These are phyloP conservation scores for Pythium angustatum DNA, from an alignment of 352 stramenopile genomes.

Conservation along the genomic window DNA sequence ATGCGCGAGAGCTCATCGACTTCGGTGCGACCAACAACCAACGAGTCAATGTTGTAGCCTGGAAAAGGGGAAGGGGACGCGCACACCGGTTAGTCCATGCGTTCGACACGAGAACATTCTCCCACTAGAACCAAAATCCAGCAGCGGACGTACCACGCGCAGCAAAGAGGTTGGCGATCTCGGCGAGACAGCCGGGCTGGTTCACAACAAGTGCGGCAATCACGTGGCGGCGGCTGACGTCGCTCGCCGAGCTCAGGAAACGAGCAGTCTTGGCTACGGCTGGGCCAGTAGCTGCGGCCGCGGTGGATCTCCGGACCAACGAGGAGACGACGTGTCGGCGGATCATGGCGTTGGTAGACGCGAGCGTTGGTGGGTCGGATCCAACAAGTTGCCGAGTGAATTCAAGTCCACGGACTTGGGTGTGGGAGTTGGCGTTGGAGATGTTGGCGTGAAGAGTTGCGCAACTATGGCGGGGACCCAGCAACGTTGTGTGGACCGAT, in stretches of 20 bases:
- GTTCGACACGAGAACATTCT: no score
- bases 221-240: conserved; percentile 68
- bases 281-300: conserved; percentile 4
- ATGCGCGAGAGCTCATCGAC: conserved; percentile 86
- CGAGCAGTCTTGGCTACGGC: conserved; percentile 27
- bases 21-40: conserved; percentile 84
- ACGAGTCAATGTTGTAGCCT: conserved; percentile 89
- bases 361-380: conserved; percentile 1
- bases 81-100: no score
- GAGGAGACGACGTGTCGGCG: conserved; percentile 24
- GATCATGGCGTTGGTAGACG: conserved; percentile 21
- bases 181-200: conserved; percentile 79
- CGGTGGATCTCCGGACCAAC: conserved; percentile 20
- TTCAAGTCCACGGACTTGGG: no score
- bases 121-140: neutral
- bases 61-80: no score
- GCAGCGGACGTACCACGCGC: conserved; percentile 51
- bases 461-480: conserved; percentile 31
- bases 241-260: conserved; percentile 31
- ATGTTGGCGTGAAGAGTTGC: conserved; percentile 27
- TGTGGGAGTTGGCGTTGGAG: conserved; percentile 6
- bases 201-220: conserved; percentile 86
- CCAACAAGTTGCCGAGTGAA: conserved; percentile 13
- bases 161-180: conserved; percentile 87
- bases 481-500: neutral